These are phyloP conservation scores for Neurospora africana DNA, from an alignment of 495 filamentous ascomycete species.

Conservation along the genomic window DNA sequence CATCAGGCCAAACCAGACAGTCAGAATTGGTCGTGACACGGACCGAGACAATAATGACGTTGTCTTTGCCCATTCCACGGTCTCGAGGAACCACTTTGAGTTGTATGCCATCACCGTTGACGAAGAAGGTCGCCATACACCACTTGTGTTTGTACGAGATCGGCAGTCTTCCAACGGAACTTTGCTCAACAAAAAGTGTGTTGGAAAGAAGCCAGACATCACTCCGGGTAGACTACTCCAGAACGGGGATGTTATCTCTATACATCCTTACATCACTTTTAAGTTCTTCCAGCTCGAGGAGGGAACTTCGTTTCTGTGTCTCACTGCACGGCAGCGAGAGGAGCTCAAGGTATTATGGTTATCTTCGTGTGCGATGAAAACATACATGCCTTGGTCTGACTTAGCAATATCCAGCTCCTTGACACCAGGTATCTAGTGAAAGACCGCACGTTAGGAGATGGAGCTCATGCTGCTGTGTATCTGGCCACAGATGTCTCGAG, in stretches of 20 bases:
- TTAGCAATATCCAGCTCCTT: constrained; percentile 30
- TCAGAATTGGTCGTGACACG: constrained; percentile 27
- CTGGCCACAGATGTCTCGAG: constrained; percentile 60
- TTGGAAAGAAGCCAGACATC: constrained; percentile 23
- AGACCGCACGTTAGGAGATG: constrained; percentile 61
- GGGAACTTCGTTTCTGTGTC: neutral
- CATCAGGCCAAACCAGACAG: constrained; percentile 18
- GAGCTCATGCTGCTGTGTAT: constrained; percentile 75
- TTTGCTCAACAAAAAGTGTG: constrained; percentile 36
- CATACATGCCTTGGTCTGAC: neutral
- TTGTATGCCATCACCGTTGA: constrained; percentile 49
- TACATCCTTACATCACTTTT: constrained; percentile 28
- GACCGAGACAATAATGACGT: constrained; percentile 26
- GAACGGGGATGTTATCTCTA: constrained; percentile 42
- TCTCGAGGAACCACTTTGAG: constrained; percentile 52
- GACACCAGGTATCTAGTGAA: constrained; percentile 37
- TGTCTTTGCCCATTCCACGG: constrained; percentile 27
- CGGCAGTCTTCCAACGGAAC: constrained; percentile 47
- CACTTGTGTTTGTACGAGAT: constrained; percentile 52
- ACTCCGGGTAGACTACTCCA: constrained; percentile 39
- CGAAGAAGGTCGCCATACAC: constrained; percentile 26
- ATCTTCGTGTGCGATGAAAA: neutral
- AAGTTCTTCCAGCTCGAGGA: constrained; percentile 15
- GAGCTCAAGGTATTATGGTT: constrained; percentile 17
- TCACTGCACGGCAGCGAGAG: constrained; percentile 9